These are phyloP conservation scores for Lathyrus aphaca DNA, from an alignment of 306 rosid genomes.

Conservation along the genomic window DNA sequence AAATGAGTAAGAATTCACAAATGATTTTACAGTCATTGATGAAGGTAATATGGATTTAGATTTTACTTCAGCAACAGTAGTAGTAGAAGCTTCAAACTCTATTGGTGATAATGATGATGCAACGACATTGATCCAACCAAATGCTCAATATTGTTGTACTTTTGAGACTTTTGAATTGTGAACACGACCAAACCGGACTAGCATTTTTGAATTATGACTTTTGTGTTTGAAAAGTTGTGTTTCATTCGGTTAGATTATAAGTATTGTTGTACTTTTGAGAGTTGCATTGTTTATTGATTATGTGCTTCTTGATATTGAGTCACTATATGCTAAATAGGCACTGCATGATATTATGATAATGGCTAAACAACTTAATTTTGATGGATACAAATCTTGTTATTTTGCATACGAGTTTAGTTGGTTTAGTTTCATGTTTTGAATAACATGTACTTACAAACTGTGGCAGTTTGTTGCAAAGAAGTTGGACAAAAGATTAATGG, in stretches of 20 bases:
- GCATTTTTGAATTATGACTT: constrained; percentile 2
- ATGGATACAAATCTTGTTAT: neutral
- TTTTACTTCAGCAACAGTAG: too few relatives aligned
- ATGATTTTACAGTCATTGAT: too few relatives aligned
- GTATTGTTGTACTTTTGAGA: neutral
- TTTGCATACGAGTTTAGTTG: constrained; percentile 20
- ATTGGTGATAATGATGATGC: too few relatives aligned
- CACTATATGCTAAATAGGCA: neutral
- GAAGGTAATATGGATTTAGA: too few relatives aligned
- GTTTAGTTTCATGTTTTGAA: constrained; percentile 33
- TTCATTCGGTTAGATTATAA: constrained; percentile 26
- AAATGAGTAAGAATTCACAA: too few relatives aligned
- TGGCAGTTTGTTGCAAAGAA: constrained; percentile 94
- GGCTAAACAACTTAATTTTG: neutral
- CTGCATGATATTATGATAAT: constrained; percentile 4
- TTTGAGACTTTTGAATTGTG: too few relatives aligned
- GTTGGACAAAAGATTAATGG: constrained; percentile 85
- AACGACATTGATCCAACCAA: too few relatives aligned
- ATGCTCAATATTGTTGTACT: too few relatives aligned
- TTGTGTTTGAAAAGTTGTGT: neutral
- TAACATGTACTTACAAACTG: neutral
- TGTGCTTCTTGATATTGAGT: neutral
- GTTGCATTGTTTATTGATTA: neutral
- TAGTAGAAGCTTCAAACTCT: too few relatives aligned
- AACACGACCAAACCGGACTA: too few relatives aligned